Conservation (phyloP, 257 asterid genomes). For the Haberlea rhodopensis region DNA sequence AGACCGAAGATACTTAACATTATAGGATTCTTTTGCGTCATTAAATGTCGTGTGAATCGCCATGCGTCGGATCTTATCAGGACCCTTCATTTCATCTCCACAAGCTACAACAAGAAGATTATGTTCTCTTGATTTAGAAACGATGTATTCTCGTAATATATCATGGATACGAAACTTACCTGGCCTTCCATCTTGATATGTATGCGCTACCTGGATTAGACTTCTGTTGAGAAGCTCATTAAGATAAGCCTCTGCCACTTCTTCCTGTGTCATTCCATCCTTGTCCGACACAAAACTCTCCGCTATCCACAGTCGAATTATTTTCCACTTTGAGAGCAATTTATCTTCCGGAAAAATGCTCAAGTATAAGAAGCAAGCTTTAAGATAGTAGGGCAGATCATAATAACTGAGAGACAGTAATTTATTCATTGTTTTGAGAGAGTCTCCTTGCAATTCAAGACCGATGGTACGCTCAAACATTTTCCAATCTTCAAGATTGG, state of each 20-base stretch:
- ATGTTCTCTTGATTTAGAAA: conserved; percentile 20
- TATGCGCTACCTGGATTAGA: background rate
- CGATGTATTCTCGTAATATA: conserved; percentile 8
- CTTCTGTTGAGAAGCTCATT: conserved; percentile 1
- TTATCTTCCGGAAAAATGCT: conserved; percentile 21
- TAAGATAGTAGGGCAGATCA: conserved; percentile 24
- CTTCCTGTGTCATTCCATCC: background rate
- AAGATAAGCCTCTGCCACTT: background rate
- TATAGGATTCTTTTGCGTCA: background rate
- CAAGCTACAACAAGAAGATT: conserved; percentile 13
- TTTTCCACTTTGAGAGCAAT: background rate
- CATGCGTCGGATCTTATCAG: conserved; percentile 16
- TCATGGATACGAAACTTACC: conserved; percentile 13
- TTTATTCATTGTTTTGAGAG: background rate
- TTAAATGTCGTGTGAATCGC: background rate
- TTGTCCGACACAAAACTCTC: background rate
- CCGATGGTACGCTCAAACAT: conserved; percentile 24
- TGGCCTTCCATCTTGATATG: background rate
- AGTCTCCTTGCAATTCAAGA: conserved; percentile 21
- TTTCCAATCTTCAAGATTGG: conserved; percentile 24
- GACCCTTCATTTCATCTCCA: background rate
- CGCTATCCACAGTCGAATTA: conserved; percentile 2
- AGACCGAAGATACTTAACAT: conserved; percentile 15
- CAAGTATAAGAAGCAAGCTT: conserved; percentile 21
- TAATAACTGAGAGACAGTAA: conserved; percentile 23